Evolutionary conservation across 1,139 yeast genomes (phyloP).

Genomic region (Zhuliangozyma blackwelliae): DNA sequence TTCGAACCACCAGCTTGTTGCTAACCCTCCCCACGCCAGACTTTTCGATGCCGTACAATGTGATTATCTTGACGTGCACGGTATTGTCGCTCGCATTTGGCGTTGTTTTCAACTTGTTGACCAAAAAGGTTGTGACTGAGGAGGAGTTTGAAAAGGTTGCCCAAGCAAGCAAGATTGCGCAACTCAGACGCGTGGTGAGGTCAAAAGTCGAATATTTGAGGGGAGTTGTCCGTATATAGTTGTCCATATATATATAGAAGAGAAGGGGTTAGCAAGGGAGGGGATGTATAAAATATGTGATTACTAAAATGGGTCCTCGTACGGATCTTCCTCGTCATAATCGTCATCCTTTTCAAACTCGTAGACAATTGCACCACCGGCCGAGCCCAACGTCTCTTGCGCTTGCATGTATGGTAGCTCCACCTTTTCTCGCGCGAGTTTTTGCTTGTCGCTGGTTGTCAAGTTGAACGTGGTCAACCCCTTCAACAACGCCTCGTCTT

Average conservation of each 20-base stretch:
- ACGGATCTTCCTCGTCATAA: conserved; percentile 96
- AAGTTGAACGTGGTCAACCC: conserved; percentile 85
- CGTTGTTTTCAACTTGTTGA: conserved; percentile 71
- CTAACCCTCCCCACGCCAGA: conserved; percentile 94
- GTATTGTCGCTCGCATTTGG: conserved; percentile 93
- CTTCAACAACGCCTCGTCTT: conserved; percentile 49
- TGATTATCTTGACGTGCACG: conserved; percentile 89
- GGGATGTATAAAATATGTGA: no score
- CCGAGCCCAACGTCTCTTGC: conserved; percentile 68
- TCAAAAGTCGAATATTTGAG: conserved; percentile 1
- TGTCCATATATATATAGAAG: no score
- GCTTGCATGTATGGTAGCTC: conserved; percentile 89
- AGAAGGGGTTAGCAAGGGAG: no score
- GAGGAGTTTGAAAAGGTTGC: conserved; percentile 58
- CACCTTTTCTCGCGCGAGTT: conserved; percentile 74
- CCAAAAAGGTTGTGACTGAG: conserved; percentile 72
- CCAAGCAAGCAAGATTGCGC: conserved; percentile 20
- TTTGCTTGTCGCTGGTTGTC: conserved; percentile 70
- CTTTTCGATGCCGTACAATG: conserved; percentile 98
- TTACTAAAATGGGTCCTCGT: conserved; percentile 80
- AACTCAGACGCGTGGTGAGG: conserved; percentile 13
- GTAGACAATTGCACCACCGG: conserved; percentile 85
- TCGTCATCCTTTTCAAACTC: conserved; percentile 84
- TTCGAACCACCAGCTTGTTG: conserved; percentile 81
- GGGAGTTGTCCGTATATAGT: background rate